Conservation (phyloP, 2,329 filamentous ascomycete genomes). For the Curvularia sp. region DNA sequence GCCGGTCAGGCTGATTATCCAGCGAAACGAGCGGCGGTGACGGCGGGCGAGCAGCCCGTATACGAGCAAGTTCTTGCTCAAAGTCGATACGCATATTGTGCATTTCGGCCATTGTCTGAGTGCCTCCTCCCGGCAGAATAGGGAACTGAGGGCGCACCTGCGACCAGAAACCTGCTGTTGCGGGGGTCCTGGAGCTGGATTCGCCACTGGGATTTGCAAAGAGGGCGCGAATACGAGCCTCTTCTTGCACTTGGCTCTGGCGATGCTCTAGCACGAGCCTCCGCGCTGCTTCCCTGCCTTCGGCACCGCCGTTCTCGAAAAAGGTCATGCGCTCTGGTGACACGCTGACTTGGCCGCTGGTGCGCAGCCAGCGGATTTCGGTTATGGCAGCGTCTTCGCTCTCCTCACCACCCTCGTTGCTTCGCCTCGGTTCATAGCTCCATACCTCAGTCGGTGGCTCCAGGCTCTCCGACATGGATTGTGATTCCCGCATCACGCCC, state of each 20-base stretch:
- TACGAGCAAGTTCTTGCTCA: slow-evolving; percentile 4
- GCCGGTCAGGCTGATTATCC: slow-evolving; percentile 56
- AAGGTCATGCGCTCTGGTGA: background rate
- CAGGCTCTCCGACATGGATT: slow-evolving; percentile 14
- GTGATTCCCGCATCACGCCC: slow-evolving; percentile 43
- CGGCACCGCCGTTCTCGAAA: slow-evolving; percentile 1
- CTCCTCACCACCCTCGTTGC: background rate
- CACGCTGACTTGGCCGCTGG: background rate
- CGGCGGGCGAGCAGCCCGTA: slow-evolving; percentile 21
- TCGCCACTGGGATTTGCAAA: slow-evolving; percentile 1
- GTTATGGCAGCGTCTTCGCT: slow-evolving; percentile 4
- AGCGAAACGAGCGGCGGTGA: slow-evolving; percentile 44
- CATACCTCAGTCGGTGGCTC: slow-evolving; percentile 31
- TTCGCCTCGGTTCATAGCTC: slow-evolving; percentile 27
- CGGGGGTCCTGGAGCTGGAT: background rate
- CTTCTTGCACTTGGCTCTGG: background rate
- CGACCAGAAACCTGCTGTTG: background rate
- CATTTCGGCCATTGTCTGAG: background rate
- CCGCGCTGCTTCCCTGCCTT: slow-evolving; percentile 5
- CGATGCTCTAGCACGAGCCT: background rate
- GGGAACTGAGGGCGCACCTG: background rate
- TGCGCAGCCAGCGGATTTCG: slow-evolving; percentile 1
- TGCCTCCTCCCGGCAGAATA: background rate
- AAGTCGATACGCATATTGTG: slow-evolving; percentile 1
- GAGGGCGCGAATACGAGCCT: slow-evolving; percentile 6